Base-by-base conservation (phyloP, 2,329 filamentous ascomycete species). In the Coniella vitis region DNA sequence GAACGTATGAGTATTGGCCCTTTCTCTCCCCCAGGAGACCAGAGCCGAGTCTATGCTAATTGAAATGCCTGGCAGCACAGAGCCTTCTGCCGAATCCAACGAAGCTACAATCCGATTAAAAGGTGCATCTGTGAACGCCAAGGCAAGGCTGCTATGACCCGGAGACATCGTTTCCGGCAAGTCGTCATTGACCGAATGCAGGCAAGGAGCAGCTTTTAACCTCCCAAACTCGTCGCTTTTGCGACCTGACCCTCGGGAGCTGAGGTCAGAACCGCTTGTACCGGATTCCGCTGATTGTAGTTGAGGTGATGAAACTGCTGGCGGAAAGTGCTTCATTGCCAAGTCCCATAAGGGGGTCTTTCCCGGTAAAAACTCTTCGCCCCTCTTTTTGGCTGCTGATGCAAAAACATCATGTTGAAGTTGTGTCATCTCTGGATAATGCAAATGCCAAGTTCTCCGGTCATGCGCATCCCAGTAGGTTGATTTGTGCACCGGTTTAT, bases 1-100 rank as follows among this genome's bases (percentile, higher is more conserved):
- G 58, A 90, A 87, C 2, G 83, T 71, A 25, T 83, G 67, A 0
- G 85, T 91, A 58, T 89, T 90, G 17, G 75, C 71, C 1, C 67
- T 70, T 0, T 79, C 78, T 21, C 91, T 81, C 25, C 91, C 91
- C 82, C 89, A 97, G 0, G 83, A 85, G 0, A 84, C 81, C 56
- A 87, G 67, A 3, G 81, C 79, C 36, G 80, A 75, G 10, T 80
- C 79, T 13, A 96, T 70, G 31, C 76, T 75, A 29, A 94, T 72
- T 0, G 75, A 78, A 20, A 87, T 74, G 19, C 74, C 75, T 1
- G 75, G 68, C 7, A 86, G 71, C 51, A 79, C 74, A 0, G 90
- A 95, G 13, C 79, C 80, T 0, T 75, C 59, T 0, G 83, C 74
- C 0, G 84, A 83, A 13, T 79, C 76, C 13, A 95, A 68, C 47